phyloP scores from a whole-genome alignment of 768 basidiomycete genomes.

The Xerocomellus dryophilus region DNA sequence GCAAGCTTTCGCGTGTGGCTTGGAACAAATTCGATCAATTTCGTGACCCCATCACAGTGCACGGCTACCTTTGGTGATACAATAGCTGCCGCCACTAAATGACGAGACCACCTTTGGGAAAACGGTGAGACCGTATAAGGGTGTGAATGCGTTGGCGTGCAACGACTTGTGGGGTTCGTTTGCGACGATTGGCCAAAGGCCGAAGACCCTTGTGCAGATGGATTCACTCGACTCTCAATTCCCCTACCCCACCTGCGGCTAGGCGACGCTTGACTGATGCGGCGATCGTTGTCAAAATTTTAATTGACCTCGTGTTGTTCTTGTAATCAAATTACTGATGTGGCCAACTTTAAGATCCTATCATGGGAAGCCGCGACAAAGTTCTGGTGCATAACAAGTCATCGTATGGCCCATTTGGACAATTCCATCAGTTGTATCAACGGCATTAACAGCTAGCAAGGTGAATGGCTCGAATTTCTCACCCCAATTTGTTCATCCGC shows the following conservation, averaged over 20 bases:
- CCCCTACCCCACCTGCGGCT: slow-evolving; percentile 11
- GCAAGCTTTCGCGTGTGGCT: slow-evolving; percentile 7
- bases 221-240: background rate
- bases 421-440: slow-evolving; percentile 3
- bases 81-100: background rate
- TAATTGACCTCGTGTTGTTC: slow-evolving; percentile 24
- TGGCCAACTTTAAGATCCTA: slow-evolving; percentile 14
- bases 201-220: slow-evolving; percentile 16
- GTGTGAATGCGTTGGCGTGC: slow-evolving; percentile 8
- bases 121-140: slow-evolving; percentile 3
- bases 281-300: slow-evolving; percentile 12
- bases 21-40: slow-evolving; percentile 6
- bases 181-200: slow-evolving; percentile 4
- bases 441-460: slow-evolving; percentile 12
- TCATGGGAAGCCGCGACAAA: slow-evolving; percentile 8
- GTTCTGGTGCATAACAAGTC: background rate
- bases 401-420: slow-evolving; percentile 3
- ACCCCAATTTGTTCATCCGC: slow-evolving; percentile 14
- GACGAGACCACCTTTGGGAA: background rate
- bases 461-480: slow-evolving; percentile 10
- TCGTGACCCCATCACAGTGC: slow-evolving; percentile 10
- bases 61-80: slow-evolving; percentile 14
- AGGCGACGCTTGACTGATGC: slow-evolving; percentile 21
- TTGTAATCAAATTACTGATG: slow-evolving; percentile 11
- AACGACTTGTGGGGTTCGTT: slow-evolving; percentile 13